Conservation (phyloP, 2,329 filamentous ascomycete species). For the Trichoderma lentiforme region DNA sequence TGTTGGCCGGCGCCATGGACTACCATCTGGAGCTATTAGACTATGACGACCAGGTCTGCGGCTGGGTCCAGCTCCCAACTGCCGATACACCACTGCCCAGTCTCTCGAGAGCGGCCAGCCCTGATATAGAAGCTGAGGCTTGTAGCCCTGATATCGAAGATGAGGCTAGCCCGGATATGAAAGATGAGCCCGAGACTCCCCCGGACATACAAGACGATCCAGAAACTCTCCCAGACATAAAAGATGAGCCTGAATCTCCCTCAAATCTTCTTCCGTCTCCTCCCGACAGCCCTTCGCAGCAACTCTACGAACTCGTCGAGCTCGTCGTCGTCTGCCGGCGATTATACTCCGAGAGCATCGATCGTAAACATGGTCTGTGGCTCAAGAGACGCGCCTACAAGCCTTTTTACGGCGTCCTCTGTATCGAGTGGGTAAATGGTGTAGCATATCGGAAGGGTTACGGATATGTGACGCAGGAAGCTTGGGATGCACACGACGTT, state of each 20-base stretch:
- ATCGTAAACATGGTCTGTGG: neutral
- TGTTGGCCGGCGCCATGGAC: neutral
- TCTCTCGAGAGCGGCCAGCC: neutral
- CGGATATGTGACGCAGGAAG: neutral
- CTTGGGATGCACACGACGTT: neutral
- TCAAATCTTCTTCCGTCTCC: neutral
- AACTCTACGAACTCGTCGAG: neutral
- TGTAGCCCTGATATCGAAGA: neutral
- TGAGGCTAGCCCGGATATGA: neutral
- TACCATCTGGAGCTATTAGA: neutral
- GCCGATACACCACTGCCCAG: neutral
- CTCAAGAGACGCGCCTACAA: neutral
- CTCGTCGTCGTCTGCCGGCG: neutral
- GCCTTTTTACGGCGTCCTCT: neutral
- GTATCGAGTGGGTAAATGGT: neutral
- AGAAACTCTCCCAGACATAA: too few species aligned
- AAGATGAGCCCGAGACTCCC: neutral
- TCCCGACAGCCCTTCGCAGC: neutral
- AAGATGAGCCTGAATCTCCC: too few species aligned
- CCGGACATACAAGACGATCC: neutral
- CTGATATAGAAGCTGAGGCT: neutral
- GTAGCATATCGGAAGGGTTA: neutral
- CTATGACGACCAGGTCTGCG: neutral
- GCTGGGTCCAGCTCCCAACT: neutral
- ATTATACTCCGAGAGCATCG: neutral